Evolutionary conservation across 345 rosid species (phyloP), one percentile per base, ranked within the genome.

Genomic region (Gossypium thurberi): DNA sequence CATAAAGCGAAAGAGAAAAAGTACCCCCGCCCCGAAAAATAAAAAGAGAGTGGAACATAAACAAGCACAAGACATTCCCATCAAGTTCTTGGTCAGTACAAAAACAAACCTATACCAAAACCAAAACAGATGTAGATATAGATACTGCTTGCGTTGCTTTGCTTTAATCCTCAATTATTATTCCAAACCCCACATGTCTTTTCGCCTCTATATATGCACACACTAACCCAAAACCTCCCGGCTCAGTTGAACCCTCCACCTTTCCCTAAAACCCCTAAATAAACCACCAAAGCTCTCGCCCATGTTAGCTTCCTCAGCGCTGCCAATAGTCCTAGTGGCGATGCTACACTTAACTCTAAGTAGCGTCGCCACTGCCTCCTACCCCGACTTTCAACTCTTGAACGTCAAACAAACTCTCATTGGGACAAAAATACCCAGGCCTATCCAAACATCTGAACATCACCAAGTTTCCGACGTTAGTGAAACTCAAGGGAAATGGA

Each of bases 361-460:
- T 3, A 23, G 53, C 63, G 4, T 71, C 52, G 15, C 80, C 68
- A 9, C 62, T 3, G 0, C 81, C 68, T 77, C 80, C 0, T 82
- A 80, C 85, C 87, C 93, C 12, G 76, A 82, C 75, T 85, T 84
- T 69, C 86, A 88, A 74, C 72, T 61, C 79, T 52, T 89, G 17
- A 78, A 91, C 53, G 76, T 84, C 10, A 80, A 78, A 23, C 78
- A 82, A 46, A 62, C 87, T 14, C 73, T 87, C 47, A 46, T 77
- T 6, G 80, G 18, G 25, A 46, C 83, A 15, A 70, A 50, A 17
- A 44, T 0, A 2, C 44, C 68, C 33, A 65, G 64, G 74, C 82
- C 83, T 43, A 28, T 73, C 25, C 75, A 74, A 25, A 71, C 77
- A 75, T 65, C 80, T 74, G 79, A 82, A 75, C 58, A 48, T 67